Evolutionary conservation across 208 protist genomes (phyloP).

Genomic region (Crithidia fasciculata): DNA sequence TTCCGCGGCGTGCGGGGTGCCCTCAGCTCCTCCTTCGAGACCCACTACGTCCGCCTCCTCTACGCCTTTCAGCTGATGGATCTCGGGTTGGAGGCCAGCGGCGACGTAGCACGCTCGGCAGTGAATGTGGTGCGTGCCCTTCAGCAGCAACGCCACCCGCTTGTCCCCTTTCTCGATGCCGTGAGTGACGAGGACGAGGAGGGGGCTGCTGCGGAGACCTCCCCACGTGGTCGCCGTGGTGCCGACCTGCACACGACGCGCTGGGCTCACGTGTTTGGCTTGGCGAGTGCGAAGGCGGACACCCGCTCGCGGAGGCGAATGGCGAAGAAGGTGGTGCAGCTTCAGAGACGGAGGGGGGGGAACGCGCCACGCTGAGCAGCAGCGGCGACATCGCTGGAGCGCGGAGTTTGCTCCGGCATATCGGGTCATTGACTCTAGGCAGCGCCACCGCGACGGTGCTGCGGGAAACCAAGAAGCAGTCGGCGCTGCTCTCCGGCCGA

Average conservation of each 20-base stretch:
- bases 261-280: slow-evolving; percentile 23
- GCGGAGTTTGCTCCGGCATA: slow-evolving; percentile 38
- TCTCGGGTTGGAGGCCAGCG: background rate
- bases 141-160: slow-evolving; percentile 25
- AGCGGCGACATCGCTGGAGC: slow-evolving; percentile 29
- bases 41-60: slow-evolving; percentile 59
- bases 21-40: slow-evolving; percentile 82
- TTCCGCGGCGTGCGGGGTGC: slow-evolving; percentile 84
- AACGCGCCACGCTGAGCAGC: slow-evolving; percentile 33
- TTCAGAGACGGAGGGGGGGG: background rate
- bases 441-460: slow-evolving; percentile 42
- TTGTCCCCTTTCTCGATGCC: slow-evolving; percentile 27
- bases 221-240: background rate
- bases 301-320: background rate
- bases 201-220: background rate
- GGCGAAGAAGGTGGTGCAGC: background rate
- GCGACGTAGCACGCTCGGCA: background rate
- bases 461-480: slow-evolving; percentile 51
- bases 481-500: background rate
- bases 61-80: slow-evolving; percentile 50
- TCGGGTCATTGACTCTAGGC: slow-evolving; percentile 41
- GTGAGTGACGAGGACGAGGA: slow-evolving; percentile 18
- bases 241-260: slow-evolving; percentile 21
- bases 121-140: slow-evolving; percentile 25
- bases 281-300: background rate